Evolutionary conservation across 495 filamentous ascomycete species (phyloP).

Genomic region (Penicillium lividum): DNA sequence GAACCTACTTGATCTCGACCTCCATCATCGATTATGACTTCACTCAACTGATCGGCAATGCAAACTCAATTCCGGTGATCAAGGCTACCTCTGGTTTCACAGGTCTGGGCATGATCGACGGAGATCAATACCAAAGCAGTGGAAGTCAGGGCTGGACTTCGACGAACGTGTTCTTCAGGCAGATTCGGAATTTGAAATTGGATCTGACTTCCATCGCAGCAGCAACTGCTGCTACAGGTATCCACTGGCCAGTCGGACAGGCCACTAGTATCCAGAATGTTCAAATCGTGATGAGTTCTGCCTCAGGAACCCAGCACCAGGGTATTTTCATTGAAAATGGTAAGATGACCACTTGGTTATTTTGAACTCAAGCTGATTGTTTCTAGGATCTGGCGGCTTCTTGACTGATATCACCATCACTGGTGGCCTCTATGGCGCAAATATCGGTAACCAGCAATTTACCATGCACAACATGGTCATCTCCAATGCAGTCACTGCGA

Average conservation of each 20-base stretch:
- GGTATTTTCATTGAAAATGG: slow-evolving; percentile 78
- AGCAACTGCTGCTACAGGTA: slow-evolving; percentile 55
- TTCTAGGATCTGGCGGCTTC: slow-evolving; percentile 67
- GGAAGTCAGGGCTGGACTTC: slow-evolving; percentile 51
- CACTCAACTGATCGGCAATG: slow-evolving; percentile 69
- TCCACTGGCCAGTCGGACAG: slow-evolving; percentile 77
- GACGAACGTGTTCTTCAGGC: slow-evolving; percentile 77
- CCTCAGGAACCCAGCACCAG: slow-evolving; percentile 61
- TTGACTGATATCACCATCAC: slow-evolving; percentile 64
- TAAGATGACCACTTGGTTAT: slow-evolving; percentile 31
- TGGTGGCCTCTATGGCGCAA: slow-evolving; percentile 66
- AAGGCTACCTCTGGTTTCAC: slow-evolving; percentile 65
- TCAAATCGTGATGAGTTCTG: slow-evolving; percentile 66
- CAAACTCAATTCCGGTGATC: slow-evolving; percentile 61
- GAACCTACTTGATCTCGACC: slow-evolving; percentile 59
- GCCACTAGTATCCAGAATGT: slow-evolving; percentile 79
- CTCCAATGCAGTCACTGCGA: slow-evolving; percentile 60
- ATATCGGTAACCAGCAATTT: slow-evolving; percentile 78
- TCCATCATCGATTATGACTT: slow-evolving; percentile 62
- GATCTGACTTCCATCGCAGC: slow-evolving; percentile 66
- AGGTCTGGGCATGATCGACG: slow-evolving; percentile 68
- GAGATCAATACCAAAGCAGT: slow-evolving; percentile 56
- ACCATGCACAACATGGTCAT: slow-evolving; percentile 75
- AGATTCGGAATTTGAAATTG: slow-evolving; percentile 75
- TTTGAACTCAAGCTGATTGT: slow-evolving; percentile 1